Evolutionary conservation across 108 stramenopile species (phyloP).

Genomic region (Cyclotella choctawhatcheeana): DNA sequence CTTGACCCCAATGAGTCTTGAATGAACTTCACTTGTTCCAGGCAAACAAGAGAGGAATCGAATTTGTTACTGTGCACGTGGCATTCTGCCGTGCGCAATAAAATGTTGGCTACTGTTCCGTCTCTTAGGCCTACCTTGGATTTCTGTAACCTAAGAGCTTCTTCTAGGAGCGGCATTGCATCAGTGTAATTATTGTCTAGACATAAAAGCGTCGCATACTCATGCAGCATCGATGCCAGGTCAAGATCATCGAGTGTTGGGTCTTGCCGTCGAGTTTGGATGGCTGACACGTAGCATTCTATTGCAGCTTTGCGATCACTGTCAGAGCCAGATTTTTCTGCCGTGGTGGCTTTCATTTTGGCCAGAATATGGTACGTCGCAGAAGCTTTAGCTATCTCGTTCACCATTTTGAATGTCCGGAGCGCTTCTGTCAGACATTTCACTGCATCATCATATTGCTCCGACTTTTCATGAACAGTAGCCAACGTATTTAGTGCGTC

Average conservation of each 20-base stretch:
- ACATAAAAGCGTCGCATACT: constrained; percentile 41
- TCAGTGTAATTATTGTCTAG: constrained; percentile 18
- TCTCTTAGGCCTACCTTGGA: constrained; percentile 33
- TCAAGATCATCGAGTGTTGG: constrained; percentile 48
- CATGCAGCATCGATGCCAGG: constrained; percentile 40
- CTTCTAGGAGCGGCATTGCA: constrained; percentile 48
- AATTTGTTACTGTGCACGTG: constrained; percentile 24
- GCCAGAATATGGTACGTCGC: constrained; percentile 36
- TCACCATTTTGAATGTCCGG: constrained; percentile 45
- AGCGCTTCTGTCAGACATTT: constrained; percentile 40
- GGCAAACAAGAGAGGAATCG: constrained; percentile 47
- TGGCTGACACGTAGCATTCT: constrained; percentile 49
- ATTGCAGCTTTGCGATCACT: constrained; percentile 39
- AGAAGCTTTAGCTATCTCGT: constrained; percentile 33
- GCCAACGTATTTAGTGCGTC: constrained; percentile 34
- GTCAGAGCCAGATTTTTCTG: constrained; percentile 17
- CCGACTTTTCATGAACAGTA: constrained; percentile 43
- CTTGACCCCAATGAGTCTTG: constrained; percentile 15
- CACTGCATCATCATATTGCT: constrained; percentile 21
- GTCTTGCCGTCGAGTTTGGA: constrained; percentile 46
- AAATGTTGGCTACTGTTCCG: constrained; percentile 37
- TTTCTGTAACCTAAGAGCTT: constrained; percentile 44
- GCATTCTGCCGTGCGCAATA: constrained; percentile 36
- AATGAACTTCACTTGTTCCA: constrained; percentile 49
- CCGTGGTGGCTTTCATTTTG: constrained; percentile 34